Base-by-base conservation (phyloP, 495 filamentous ascomycete genomes). In the Oidiodendron maius region DNA sequence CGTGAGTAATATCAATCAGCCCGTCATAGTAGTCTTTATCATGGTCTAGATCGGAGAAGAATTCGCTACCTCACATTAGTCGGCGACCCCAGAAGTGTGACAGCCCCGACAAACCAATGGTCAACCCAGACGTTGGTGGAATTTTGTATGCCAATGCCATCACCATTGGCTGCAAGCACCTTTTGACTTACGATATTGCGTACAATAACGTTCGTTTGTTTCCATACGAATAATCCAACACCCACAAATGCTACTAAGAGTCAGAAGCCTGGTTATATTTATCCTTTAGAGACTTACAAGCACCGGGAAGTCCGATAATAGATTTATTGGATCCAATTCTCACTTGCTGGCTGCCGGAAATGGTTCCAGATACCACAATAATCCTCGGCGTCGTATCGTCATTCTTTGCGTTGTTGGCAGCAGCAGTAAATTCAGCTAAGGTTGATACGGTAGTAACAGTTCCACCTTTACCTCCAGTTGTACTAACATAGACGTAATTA, bases 91-190 rank as follows among this genome's bases (percentile, higher is more conserved):
- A 25, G 3, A 30, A 13, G 11, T 32, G 26, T 4, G 10, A 2
- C 34, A 4, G 28, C 11, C 11, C 16, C n/a, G n/a, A 17, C 9
- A 39, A 10, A 39, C 36, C 36, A 62, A 60, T 77, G 73, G 59
- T 75, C 73, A 44, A 75, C 58, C 72, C 71, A 77, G 22, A 77
- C 64, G 48, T 77, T 75, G 55, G 53, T 70, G 20, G 66, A 61
- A 28, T 60, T 51, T 44, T 44, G 40, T 25, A 74, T 61, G 44
- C 64, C 69, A 47, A 75, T 68, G 36, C 67, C 68, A 58, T 76
- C 72, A 10, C 68, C 69, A 40, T 25, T 44, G 1, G 67, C 63
- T 20, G 64, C 69, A 5, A 72, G 51, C 13, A 71, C 69, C 32
- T 76, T 72, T 40, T 57, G 42, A 28, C 74, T 63, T 23, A 59